Base-by-base conservation (phyloP, 2,329 filamentous ascomycete species). In the Juglanconis sp. region DNA sequence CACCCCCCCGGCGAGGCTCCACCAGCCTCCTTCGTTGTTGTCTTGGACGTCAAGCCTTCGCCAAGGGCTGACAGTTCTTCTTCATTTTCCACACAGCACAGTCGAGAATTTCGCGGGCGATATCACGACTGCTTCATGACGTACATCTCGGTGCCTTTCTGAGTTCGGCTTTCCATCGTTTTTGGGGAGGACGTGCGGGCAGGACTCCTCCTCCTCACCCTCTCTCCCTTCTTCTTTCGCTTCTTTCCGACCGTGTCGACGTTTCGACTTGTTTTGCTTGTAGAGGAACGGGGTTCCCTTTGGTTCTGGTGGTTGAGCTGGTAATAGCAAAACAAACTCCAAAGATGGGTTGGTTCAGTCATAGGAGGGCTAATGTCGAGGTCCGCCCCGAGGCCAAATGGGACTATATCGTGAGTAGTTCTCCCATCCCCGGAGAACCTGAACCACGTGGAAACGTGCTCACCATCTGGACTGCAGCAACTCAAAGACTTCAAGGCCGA, bases 321-420 rank as follows among this genome's bases (percentile, higher is more conserved):
- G 38, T 59, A 51, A 53, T 31, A 30, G 35, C n/a, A 36, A 30
- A 47, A 31, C 56, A 58, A 42, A 51, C 72, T n/a, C n/a, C n/a
- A n/a, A 83, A 70, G 53, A 92, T 92, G 89, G 81, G 83, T 67
- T 90, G 87, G 71, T 79, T 84, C 67, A 83, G 85, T 65, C 83
- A 86, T 66, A 77, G 82, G 55, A 79, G 79, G 60, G 89, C 89
- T 71, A 73, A 79, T 71, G 82, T 80, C 66, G 81, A 88, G 64
- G 83, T 94, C 64, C 82, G 85, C 64, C 87, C 90, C 62, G 94
- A 97, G 75, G 91, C 95, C 77, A 90, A 92, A 81, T 98, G 94
- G 94, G 91, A 93, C 70, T 96, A 93, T 73, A 93, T 98, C 72
- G 90, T 92, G 77, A 71, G 88, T 77, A 58, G 34, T 36, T 31